phyloP scores from a whole-genome alignment of 2,329 filamentous ascomycete genomes.

The Trichoderma polysporum region DNA sequence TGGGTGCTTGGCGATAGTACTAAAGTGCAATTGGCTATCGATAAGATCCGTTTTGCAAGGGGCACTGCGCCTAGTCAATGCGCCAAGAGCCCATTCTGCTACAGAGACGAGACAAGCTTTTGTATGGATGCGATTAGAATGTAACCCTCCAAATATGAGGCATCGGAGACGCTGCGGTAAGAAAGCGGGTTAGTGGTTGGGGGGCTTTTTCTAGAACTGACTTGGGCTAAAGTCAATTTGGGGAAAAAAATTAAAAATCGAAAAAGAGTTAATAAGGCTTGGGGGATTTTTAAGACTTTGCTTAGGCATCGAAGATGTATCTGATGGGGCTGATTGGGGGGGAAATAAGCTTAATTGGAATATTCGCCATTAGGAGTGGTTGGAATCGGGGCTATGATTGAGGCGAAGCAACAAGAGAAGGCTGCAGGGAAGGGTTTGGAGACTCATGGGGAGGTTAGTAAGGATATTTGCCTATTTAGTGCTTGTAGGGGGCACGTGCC shows the following conservation, averaged over 20 bases:
- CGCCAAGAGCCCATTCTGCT: neutral
- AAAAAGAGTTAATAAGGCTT: neutral
- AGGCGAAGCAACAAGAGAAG: constrained; percentile 6
- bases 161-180: neutral
- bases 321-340: neutral
- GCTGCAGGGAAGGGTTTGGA: neutral
- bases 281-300: neutral
- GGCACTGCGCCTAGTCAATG: neutral
- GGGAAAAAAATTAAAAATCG: neutral
- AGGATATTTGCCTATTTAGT: too few species aligned
- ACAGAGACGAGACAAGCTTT: neutral
- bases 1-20: neutral
- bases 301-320: neutral
- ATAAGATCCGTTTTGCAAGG: constrained; percentile 4
- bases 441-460: too few species aligned
- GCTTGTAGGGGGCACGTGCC: too few species aligned
- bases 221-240: neutral
- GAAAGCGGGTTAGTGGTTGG: neutral
- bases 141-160: neutral
- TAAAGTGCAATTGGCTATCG: neutral
- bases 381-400: constrained; percentile 2
- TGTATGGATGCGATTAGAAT: neutral
- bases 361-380: neutral
- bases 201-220: neutral
- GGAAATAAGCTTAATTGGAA: constrained; percentile 7